Evolutionary conservation across 2,329 filamentous ascomycete genomes (phyloP).

Genomic region (Metarhizium album): DNA sequence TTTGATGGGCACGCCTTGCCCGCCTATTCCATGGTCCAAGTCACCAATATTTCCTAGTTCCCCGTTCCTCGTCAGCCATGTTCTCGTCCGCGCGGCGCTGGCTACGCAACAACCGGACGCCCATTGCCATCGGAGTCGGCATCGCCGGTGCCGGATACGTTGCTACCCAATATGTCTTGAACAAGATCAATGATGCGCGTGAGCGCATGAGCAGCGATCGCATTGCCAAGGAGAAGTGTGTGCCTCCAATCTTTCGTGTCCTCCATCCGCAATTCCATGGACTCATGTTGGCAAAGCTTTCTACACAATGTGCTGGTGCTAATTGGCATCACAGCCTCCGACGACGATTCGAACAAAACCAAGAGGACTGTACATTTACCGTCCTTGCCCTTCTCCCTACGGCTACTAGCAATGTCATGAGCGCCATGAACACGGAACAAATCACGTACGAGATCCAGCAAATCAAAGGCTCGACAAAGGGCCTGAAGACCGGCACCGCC

Average conservation of each 20-base stretch:
- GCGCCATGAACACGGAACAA: slow-evolving; percentile 80
- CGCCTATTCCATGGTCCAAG: slow-evolving; percentile 1
- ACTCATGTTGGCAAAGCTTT: not conserved
- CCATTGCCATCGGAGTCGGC: slow-evolving; percentile 77
- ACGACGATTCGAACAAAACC: slow-evolving; percentile 95
- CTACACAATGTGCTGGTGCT: not conserved
- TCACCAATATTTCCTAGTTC: not conserved
- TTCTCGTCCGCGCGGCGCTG: slow-evolving; percentile 71
- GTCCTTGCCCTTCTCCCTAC: slow-evolving; percentile 92
- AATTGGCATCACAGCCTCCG: slow-evolving; percentile 54
- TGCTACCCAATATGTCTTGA: slow-evolving; percentile 82
- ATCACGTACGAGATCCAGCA: slow-evolving; percentile 90
- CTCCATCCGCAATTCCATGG: not conserved
- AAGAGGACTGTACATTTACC: slow-evolving; percentile 97
- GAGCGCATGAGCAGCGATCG: slow-evolving; percentile 95
- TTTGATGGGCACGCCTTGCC: not conserved
- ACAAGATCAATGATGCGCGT: slow-evolving; percentile 83
- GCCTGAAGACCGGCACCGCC: slow-evolving; percentile 44
- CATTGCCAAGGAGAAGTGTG: slow-evolving; percentile 92
- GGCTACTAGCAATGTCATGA: slow-evolving; percentile 78
- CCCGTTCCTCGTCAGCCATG: slow-evolving; percentile 28
- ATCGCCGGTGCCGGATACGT: slow-evolving; percentile 85
- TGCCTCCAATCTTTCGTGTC: slow-evolving; percentile 1
- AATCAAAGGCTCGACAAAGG: slow-evolving; percentile 63
- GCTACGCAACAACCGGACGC: slow-evolving; percentile 84